These are phyloP conservation scores for Acorus calamus DNA, from an alignment of 106 monocot species.

Conservation along the genomic window DNA sequence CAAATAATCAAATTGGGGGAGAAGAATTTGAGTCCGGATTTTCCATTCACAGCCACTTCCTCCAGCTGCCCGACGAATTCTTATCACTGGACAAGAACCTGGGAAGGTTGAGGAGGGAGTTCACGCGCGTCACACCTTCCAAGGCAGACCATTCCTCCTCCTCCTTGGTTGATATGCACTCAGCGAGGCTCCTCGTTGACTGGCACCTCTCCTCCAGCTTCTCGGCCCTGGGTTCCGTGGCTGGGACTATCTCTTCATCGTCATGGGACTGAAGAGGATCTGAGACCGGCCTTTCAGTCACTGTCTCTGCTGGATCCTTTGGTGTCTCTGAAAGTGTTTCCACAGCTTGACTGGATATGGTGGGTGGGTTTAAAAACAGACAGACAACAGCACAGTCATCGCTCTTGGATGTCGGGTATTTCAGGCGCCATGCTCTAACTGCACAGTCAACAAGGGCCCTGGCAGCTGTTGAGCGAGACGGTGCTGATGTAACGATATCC, in stretches of 20 bases:
- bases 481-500: constrained; percentile 58
- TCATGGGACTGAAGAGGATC: background rate
- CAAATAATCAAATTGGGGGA: too few relatives aligned
- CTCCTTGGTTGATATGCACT: constrained; percentile 54
- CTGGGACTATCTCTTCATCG: constrained; percentile 38
- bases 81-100: constrained; percentile 45
- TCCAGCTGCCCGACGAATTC: constrained; percentile 28
- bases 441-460: constrained; percentile 65
- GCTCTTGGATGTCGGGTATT: constrained; percentile 51
- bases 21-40: too few relatives aligned
- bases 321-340: constrained; percentile 1
- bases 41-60: constrained; percentile 21
- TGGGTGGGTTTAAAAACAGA: constrained; percentile 35
- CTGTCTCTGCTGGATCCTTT: constrained; percentile 3
- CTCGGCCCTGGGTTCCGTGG: constrained; percentile 17
- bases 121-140: constrained; percentile 76
- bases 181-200: constrained; percentile 64
- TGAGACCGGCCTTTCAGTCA: background rate
- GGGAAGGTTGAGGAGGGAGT: constrained; percentile 70
- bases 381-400: constrained; percentile 84
- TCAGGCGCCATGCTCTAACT: constrained; percentile 55
- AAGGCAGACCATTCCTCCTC: constrained; percentile 93
- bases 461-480: constrained; percentile 50
- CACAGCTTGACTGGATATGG: constrained; percentile 11
- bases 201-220: constrained; percentile 31